Conservation (phyloP, 371 early-diverging fungal species). For the Mortierella sp. region DNA sequence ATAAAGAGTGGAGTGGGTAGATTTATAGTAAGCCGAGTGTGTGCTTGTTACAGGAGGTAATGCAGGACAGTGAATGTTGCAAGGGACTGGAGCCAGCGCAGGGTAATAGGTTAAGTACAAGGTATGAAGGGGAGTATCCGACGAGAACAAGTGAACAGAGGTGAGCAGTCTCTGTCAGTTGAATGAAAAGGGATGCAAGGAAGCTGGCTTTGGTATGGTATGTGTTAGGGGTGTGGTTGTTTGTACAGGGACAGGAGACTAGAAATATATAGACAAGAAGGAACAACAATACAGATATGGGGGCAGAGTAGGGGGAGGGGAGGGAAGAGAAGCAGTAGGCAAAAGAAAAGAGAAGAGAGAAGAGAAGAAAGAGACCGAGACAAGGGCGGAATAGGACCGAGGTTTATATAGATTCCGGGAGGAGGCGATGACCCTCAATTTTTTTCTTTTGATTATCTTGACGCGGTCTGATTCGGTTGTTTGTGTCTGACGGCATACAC, state of each 20-base stretch:
- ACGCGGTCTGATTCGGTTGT: too few relatives aligned
- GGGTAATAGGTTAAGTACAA: not conserved
- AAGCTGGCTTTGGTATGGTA: conserved; percentile 6
- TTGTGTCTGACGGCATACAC: not conserved
- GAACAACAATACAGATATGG: not conserved
- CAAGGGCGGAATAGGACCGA: not conserved
- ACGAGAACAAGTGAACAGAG: conserved; percentile 33
- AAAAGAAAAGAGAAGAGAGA: not conserved
- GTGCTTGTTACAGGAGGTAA: too few relatives aligned
- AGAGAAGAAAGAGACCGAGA: conserved; percentile 16
- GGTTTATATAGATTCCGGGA: conserved; percentile 31
- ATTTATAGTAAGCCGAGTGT: conserved; percentile 1
- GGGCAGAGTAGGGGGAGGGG: not conserved
- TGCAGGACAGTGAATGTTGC: too few relatives aligned
- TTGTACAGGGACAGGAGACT: conserved; percentile 14
- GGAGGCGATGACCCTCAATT: not conserved
- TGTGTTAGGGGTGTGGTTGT: not conserved
- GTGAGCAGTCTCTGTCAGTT: conserved; percentile 55
- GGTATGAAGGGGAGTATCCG: conserved; percentile 13
- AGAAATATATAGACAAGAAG: not conserved
- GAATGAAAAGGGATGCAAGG: not conserved
- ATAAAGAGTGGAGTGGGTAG: not conserved
- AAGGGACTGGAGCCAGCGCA: conserved; percentile 2
- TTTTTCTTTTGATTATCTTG: not conserved
- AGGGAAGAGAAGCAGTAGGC: not conserved